Conservation (phyloP, 2,329 filamentous ascomycete species). For the Pseudogymnoascus sp. region DNA sequence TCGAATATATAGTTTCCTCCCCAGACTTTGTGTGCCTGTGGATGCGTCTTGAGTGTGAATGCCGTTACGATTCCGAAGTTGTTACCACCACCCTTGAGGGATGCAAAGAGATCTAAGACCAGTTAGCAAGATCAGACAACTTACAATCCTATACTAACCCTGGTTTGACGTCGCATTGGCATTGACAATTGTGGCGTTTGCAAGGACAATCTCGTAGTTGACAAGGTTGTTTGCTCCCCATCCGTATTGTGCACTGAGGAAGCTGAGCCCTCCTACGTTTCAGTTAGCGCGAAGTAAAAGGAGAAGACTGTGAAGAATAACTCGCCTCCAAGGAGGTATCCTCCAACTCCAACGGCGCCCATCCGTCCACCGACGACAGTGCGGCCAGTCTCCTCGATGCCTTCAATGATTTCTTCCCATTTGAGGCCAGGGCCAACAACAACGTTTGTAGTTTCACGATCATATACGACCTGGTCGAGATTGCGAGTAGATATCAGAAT, state of each 20-base stretch:
- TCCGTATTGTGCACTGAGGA: constrained; percentile 31
- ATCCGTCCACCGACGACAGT: constrained; percentile 37
- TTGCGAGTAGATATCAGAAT: constrained; percentile 34
- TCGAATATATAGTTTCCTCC: constrained; percentile 29
- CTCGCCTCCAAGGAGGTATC: constrained; percentile 30
- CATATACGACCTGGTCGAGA: constrained; percentile 30
- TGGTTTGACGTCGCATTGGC: constrained; percentile 16
- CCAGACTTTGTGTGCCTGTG: constrained; percentile 26
- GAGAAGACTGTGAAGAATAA: background rate
- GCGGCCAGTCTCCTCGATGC: constrained; percentile 21
- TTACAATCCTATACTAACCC: background rate
- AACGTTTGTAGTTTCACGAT: constrained; percentile 31
- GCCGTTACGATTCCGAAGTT: constrained; percentile 26
- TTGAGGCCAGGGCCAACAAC: constrained; percentile 30
- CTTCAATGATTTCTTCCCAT: constrained; percentile 29
- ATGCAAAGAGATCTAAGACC: constrained; percentile 18
- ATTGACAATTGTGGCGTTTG: constrained; percentile 17
- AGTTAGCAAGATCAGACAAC: background rate
- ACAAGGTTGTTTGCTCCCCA: constrained; percentile 39
- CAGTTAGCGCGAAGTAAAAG: background rate
- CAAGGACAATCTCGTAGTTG: constrained; percentile 33
- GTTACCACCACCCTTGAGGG: constrained; percentile 21
- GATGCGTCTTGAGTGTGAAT: constrained; percentile 22
- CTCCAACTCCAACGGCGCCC: constrained; percentile 39
- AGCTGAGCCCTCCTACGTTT: constrained; percentile 1